Conservation (phyloP, 1,284 basidiomycete genomes). For the Pulveroboletus sp. region DNA sequence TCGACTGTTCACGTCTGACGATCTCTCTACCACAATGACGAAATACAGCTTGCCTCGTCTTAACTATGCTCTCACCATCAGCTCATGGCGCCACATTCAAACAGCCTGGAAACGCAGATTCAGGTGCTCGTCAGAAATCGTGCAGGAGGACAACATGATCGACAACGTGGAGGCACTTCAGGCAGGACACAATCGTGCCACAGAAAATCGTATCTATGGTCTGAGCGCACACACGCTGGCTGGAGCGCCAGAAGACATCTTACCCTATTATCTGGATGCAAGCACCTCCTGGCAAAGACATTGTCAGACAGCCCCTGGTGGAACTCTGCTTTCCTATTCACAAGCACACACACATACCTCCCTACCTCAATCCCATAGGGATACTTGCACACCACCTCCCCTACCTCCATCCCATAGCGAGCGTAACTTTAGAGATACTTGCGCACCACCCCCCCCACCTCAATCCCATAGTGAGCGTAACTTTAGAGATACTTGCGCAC, state of each 20-base stretch:
- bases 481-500: no score
- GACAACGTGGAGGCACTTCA: slow-evolving; percentile 23
- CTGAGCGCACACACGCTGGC: slow-evolving; percentile 6
- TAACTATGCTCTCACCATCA: not conserved
- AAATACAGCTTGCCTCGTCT: not conserved
- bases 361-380: no score
- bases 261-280: not conserved
- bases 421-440: no score
- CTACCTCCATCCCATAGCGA: no score
- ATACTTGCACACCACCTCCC: no score
- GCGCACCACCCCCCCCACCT: no score
- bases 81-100: slow-evolving; percentile 26
- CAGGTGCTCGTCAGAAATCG: not conserved
- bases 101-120: slow-evolving; percentile 24
- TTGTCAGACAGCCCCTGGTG: not conserved
- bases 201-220: slow-evolving; percentile 23
- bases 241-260: not conserved
- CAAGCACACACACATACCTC: not conserved
- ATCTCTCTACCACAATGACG: slow-evolving; percentile 9
- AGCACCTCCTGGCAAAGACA: not conserved
- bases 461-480: no score
- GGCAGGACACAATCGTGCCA: slow-evolving; percentile 19
- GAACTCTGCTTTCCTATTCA: not conserved
- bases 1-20: slow-evolving; percentile 14
- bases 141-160: not conserved